A percentile compares a stretch with the other conserved stretches of the same genome.
phyloP scores from a whole-genome alignment of 1,284 basidiomycete species.

The Polyporus tsugae region DNA sequence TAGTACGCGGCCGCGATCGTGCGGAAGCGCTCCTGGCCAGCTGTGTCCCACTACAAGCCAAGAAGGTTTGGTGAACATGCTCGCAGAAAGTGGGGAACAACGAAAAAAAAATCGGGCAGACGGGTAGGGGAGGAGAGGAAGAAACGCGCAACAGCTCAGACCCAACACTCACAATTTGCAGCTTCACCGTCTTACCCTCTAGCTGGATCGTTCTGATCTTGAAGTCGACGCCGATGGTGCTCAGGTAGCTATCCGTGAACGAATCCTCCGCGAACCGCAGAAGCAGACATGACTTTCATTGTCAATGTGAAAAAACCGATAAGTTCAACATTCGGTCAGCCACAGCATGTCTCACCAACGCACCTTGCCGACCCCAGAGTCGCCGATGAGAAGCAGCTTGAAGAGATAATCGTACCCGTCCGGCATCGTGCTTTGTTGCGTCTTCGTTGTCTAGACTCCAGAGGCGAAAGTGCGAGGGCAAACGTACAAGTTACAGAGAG shows the following conservation, averaged over 20 bases:
- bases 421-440: conserved; percentile 61
- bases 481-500: background rate
- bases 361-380: conserved; percentile 97
- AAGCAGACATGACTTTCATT: conserved; percentile 98
- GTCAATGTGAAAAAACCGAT: conserved; percentile 29
- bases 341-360: conserved; percentile 32
- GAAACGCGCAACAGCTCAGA: background rate
- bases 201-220: conserved; percentile 99
- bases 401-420: conserved; percentile 98
- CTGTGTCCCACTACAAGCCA: conserved; percentile 91
- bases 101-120: background rate
- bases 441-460: background rate
- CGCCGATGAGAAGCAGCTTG: conserved; percentile 91
- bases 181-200: conserved; percentile 99
- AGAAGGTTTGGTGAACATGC: background rate
- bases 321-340: background rate
- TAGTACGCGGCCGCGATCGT: conserved; percentile 99
- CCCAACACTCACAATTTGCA: conserved; percentile 91
- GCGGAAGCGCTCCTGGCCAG: conserved; percentile 97
- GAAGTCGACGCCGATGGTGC: conserved; percentile 99
- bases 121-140: background rate
- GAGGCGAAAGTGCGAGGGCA: background rate
- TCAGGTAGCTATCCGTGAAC: conserved; percentile 99
- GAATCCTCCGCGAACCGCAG: conserved; percentile 99
- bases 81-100: background rate